Base-by-base conservation (phyloP, 2,329 filamentous ascomycete genomes). In the Pseudogymnoascus verrucosus region DNA sequence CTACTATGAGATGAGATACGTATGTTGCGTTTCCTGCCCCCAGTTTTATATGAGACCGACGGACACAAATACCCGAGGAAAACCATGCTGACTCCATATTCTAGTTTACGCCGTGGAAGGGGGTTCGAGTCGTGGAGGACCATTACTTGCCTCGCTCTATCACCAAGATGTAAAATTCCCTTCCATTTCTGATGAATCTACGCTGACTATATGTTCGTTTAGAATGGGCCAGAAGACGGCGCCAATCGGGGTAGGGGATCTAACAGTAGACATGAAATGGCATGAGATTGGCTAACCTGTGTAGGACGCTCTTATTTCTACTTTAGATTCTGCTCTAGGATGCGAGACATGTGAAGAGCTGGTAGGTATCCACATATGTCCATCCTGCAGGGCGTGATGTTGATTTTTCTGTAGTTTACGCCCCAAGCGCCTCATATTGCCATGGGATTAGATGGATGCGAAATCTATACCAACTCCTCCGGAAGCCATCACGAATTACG, bases 381-480 rank as follows among this genome's bases (percentile, higher is more conserved):
- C 4, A 19, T 57, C 4, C 1, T 19, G 12, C 2, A 11, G 5
- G 5, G n/a, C 3, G n/a, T 4, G 26, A 19, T 19, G 8, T 57
- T 57, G 47, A 57, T 19, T 6, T 19, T 57, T 57, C 3, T 8
- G 31, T 19, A 57, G 47, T 89, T 86, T 71, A 86, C 83, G 5
- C 83, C 84, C 1, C 77, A 80, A 5, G 65, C 69, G 14, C 74
- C 75, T 14, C 82, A 85, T 67, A 82, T 81, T 34, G 76, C 78
- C 8, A 85, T 86, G 77, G 82, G 83, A n/a, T 77, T 91, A 1
- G 81, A 86, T 69, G 90, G 90, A 4, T 84, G 85, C 5, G 90
- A 91, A 70, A 86, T 91, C 63, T 82, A 90, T 66, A 84, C 85
- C 7, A 93, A 93, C 73, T 85, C 81, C 2, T 86, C 81, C 62